A percentile compares a stretch with the other conserved stretches of the same genome.
Evolutionary conservation across 371 early-diverging fungal genomes (phyloP).

Genomic region (Syncephalastrum sp.): DNA sequence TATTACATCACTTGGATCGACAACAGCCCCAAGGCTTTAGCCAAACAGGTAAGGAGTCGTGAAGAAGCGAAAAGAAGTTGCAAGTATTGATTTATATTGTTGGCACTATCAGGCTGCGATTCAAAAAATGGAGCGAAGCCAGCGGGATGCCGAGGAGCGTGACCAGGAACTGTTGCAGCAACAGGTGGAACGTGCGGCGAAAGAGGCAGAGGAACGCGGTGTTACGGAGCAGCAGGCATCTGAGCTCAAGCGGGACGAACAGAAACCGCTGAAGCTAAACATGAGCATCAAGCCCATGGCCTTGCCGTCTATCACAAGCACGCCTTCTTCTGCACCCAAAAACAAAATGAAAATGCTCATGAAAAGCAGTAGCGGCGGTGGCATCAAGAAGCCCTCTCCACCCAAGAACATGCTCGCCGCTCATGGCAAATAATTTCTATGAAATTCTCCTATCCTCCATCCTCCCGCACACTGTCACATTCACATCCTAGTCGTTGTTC

Average conservation of each 20-base stretch:
- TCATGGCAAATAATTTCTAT: too few relatives aligned
- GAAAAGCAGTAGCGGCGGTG: constrained; percentile 17
- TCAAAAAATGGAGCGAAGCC: constrained; percentile 76
- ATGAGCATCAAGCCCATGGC: constrained; percentile 28
- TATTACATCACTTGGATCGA: constrained; percentile 93
- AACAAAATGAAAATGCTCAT: constrained; percentile 38
- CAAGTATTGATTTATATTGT: not conserved
- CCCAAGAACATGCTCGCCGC: constrained; percentile 11
- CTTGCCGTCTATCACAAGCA: constrained; percentile 12
- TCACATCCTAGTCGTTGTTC: too few relatives aligned
- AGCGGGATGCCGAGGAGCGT: constrained; percentile 84
- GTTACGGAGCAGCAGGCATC: constrained; percentile 43
- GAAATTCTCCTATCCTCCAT: too few relatives aligned
- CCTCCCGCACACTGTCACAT: too few relatives aligned
- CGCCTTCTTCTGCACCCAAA: constrained; percentile 8
- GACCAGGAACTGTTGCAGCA: constrained; percentile 73
- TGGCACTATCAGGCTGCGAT: constrained; percentile 66
- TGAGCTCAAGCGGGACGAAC: constrained; percentile 66
- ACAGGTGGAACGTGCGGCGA: constrained; percentile 78
- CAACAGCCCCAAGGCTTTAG: constrained; percentile 82
- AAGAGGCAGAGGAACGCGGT: constrained; percentile 45
- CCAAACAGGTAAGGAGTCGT: constrained; percentile 50
- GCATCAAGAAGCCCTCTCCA: constrained; percentile 29
- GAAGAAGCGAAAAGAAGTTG: not conserved
- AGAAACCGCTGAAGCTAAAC: constrained; percentile 37